Conservation (phyloP, 2,329 filamentous ascomycete species). For the Colletotrichum camelliae region DNA sequence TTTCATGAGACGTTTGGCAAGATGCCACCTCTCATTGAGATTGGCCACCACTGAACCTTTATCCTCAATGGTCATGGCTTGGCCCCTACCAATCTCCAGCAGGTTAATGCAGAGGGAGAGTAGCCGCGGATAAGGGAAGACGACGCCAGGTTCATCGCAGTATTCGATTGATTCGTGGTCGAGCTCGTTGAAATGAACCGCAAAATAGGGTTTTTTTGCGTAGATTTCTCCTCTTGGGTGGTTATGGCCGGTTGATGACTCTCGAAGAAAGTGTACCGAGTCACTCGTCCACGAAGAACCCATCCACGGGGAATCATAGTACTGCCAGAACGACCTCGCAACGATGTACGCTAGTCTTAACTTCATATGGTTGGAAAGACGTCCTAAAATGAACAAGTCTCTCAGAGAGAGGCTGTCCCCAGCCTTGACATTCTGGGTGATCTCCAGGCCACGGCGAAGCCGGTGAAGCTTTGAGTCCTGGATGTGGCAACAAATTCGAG, state of each 20-base stretch:
- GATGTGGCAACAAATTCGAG: background rate
- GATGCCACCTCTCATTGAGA: background rate
- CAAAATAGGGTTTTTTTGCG: background rate
- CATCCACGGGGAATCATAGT: background rate
- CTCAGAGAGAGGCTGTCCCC: background rate
- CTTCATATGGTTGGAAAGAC: background rate
- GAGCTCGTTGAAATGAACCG: background rate
- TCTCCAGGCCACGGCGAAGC: background rate
- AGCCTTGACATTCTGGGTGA: background rate
- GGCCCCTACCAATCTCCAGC: background rate
- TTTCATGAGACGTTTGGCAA: background rate
- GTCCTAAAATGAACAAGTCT: background rate
- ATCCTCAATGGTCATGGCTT: background rate
- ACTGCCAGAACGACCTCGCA: background rate
- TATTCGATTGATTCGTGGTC: background rate
- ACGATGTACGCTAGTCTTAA: background rate
- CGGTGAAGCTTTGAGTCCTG: background rate
- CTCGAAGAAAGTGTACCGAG: background rate
- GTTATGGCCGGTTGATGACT: background rate
- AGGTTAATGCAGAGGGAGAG: background rate
- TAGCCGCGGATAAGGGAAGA: background rate
- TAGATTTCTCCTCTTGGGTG: background rate
- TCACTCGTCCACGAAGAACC: background rate
- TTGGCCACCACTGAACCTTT: background rate
- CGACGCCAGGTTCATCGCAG: background rate